phyloP scores from a whole-genome alignment of 2,329 filamentous ascomycete genomes.

The Dendryphion nanum region DNA sequence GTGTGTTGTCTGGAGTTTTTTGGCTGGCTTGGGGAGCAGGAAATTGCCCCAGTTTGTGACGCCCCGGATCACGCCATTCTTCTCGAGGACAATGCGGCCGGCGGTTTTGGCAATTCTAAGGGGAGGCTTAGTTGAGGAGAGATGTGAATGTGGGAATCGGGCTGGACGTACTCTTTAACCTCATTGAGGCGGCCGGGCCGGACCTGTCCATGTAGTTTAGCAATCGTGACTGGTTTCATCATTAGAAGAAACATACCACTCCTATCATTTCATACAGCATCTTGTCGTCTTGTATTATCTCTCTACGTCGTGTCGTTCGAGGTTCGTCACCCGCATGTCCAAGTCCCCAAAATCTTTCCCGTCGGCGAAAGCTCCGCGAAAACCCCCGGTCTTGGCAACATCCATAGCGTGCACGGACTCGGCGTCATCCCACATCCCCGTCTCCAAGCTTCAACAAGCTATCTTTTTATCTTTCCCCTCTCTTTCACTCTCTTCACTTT shows the following conservation, averaged over 20 bases:
- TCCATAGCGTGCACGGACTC: not conserved
- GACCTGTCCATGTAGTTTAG: slow-evolving; percentile 59
- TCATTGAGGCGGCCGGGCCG: slow-evolving; percentile 85
- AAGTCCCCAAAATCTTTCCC: not conserved
- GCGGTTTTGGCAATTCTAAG: slow-evolving; percentile 81
- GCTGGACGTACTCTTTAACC: slow-evolving; percentile 98
- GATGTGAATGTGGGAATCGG: slow-evolving; percentile 25
- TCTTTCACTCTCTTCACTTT: too few species aligned
- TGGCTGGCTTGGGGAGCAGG: slow-evolving; percentile 74
- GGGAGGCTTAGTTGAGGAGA: slow-evolving; percentile 2
- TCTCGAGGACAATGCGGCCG: slow-evolving; percentile 76
- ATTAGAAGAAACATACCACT: slow-evolving; percentile 61
- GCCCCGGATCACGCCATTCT: slow-evolving; percentile 86
- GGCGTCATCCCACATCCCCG: slow-evolving; percentile 1
- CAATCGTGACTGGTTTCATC: slow-evolving; percentile 1
- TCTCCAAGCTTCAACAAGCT: slow-evolving; percentile 3
- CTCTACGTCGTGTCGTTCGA: not conserved
- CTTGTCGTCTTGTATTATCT: slow-evolving; percentile 1
- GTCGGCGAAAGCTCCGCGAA: not conserved
- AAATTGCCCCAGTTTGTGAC: slow-evolving; percentile 95
- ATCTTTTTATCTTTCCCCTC: too few species aligned
- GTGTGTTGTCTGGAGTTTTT: slow-evolving; percentile 80
- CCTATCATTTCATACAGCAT: slow-evolving; percentile 99
- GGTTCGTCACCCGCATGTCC: not conserved
- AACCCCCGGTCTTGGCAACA: not conserved